A percentile compares a stretch with the other conserved stretches of the same genome.
Conservation (phyloP, 208 protist genomes). For the Strigomonas culicis region DNA sequence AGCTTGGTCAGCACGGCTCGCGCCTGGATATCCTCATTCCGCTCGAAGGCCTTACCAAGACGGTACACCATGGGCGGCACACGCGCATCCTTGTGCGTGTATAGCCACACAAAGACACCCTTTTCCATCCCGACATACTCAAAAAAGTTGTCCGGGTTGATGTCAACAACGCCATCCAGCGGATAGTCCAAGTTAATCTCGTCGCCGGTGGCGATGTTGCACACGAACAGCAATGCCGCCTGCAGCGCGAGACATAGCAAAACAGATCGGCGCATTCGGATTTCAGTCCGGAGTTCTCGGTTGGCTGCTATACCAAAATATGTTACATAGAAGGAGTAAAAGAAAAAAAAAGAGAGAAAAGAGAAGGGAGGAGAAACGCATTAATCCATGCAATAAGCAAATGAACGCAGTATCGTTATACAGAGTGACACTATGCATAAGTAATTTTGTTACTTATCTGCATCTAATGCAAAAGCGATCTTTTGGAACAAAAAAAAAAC, state of each 20-base stretch:
- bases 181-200: background rate
- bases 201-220: background rate
- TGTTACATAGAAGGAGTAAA: background rate
- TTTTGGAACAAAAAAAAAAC: background rate
- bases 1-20: conserved; percentile 34
- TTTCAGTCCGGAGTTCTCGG: too few species aligned
- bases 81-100: conserved; percentile 82
- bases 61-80: conserved; percentile 27
- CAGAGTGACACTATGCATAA: background rate
- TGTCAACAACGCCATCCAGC: conserved; percentile 31
- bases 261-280: too few species aligned
- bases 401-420: conserved; percentile 2
- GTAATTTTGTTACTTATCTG: background rate
- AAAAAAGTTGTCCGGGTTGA: conserved; percentile 32
- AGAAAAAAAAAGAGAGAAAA: background rate
- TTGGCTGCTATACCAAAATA: too few species aligned
- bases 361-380: too few species aligned
- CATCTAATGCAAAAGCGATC: background rate
- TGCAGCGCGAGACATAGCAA: background rate
- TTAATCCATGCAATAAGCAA: too few species aligned
- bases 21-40: conserved; percentile 24
- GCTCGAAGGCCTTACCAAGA: conserved; percentile 8
- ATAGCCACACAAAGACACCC: conserved; percentile 74
- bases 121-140: conserved; percentile 33
- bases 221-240: background rate